These are phyloP conservation scores for Neurospora terricola DNA, from an alignment of 495 filamentous ascomycete species.

Conservation along the genomic window DNA sequence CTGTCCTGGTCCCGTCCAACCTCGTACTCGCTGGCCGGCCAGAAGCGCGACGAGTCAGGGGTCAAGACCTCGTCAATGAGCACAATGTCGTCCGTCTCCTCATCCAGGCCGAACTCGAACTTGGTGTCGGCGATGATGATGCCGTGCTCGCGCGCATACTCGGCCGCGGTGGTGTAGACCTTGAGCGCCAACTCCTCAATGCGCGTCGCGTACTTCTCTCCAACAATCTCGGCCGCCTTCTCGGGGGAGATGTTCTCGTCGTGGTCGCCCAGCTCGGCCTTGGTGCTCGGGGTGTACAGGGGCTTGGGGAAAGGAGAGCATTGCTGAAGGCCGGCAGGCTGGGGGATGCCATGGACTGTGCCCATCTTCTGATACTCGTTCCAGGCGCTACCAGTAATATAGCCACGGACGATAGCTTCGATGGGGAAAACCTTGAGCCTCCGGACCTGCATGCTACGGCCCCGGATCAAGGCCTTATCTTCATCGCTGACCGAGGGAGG, in stretches of 20 bases:
- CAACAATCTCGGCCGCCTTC: constrained; percentile 59
- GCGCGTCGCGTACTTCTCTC: constrained; percentile 59
- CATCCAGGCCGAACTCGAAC: constrained; percentile 58
- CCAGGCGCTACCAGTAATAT: constrained; percentile 92
- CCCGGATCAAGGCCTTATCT: constrained; percentile 39
- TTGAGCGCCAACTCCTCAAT: constrained; percentile 63
- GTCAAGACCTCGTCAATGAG: constrained; percentile 91
- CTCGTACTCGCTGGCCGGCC: constrained; percentile 65
- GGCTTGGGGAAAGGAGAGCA: constrained; percentile 61
- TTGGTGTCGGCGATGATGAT: constrained; percentile 74
- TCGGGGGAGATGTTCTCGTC: constrained; percentile 87
- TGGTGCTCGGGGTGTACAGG: constrained; percentile 84
- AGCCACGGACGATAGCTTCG: constrained; percentile 80
- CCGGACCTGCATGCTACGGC: constrained; percentile 75
- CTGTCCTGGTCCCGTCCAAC: constrained; percentile 66
- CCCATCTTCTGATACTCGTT: constrained; percentile 57
- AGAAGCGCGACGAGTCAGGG: constrained; percentile 77
- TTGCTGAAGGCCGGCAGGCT: constrained; percentile 58
- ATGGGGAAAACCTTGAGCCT: constrained; percentile 73
- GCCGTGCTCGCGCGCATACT: constrained; percentile 65
- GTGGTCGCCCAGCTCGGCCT: constrained; percentile 72
- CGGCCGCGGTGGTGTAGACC: constrained; percentile 63
- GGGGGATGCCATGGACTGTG: constrained; percentile 70
- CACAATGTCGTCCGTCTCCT: constrained; percentile 63
- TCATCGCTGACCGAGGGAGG: constrained; percentile 43